phyloP scores from a whole-genome alignment of 768 basidiomycete species.

The Termitomyces bulborhizus region DNA sequence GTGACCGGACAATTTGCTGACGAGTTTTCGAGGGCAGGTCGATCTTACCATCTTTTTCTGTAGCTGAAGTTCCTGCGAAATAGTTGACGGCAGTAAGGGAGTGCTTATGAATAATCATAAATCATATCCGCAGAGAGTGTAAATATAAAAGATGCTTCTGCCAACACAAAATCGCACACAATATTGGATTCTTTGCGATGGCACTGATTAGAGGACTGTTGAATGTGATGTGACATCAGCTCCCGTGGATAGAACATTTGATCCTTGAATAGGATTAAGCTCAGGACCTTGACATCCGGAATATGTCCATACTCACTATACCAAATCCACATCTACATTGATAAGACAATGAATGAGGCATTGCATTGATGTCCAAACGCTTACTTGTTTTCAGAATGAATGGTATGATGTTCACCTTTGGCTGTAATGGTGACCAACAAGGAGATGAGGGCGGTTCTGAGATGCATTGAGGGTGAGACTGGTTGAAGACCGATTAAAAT shows the following conservation, averaged over 20 bases:
- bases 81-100: too few species aligned
- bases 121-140: too few species aligned
- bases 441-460: constrained; percentile 13
- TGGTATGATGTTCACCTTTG: constrained; percentile 23
- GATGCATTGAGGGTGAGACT: not conserved
- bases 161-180: not conserved
- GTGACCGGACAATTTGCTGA: too few species aligned
- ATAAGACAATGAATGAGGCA: not conserved
- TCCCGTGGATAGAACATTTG: constrained; percentile 25
- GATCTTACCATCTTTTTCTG: too few species aligned
- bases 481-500: too few species aligned
- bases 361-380: not conserved
- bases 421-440: constrained; percentile 14
- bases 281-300: not conserved
- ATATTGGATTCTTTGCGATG: constrained; percentile 25
- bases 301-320: constrained; percentile 20
- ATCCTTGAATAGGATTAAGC: constrained; percentile 20
- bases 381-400: constrained; percentile 29
- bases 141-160: not conserved
- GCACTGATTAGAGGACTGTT: constrained; percentile 23
- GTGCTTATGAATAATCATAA: too few species aligned
- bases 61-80: too few species aligned
- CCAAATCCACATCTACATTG: constrained; percentile 23
- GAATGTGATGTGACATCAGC: constrained; percentile 18
- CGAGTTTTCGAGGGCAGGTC: too few species aligned